Base-by-base conservation (phyloP, 2,329 filamentous ascomycete genomes). In the Aureobasidium uvarum region DNA sequence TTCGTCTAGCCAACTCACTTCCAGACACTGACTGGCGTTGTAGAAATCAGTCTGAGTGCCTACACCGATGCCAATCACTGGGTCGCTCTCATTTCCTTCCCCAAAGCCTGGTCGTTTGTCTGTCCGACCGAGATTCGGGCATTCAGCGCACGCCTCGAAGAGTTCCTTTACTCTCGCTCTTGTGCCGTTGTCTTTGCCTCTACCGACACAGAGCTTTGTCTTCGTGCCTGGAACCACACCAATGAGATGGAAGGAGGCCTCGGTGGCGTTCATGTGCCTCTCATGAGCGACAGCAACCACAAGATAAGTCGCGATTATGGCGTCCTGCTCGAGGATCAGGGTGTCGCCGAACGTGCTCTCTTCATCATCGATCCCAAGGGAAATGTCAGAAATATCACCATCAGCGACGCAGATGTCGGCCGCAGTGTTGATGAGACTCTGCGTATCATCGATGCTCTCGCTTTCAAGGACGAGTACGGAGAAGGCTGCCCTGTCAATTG, bases 51-150 rank as follows among this genome's bases (percentile, higher is more conserved):
- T 10, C 68, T 75, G 31, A 67, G 68, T 41, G 66, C 70, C 10
- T 75, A 74, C 64, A 72, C 71, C 4, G 58, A 68, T 50, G 70
- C 72, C 1, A 79, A 80, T 67, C 78, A 82, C 77, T 83, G 86
- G 86, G 82, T 88, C 66, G 80, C 88, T 71, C 84, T 89, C 39
- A 83, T 85, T 69, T 88, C 88, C 80, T 85, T 88, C 75, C 86
- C 86, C 66, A 85, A 87, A 78, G 86, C 87, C 71, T 89, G 86
- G 81, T 87, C 85, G 70, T 88, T 88, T 70, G 85, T 88, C 73
- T 88, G 86, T 79, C 84, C 85, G 33, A 86, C 84, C 73, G 84
- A 88, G 77, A 87, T 88, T 77, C 83, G 86, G 72, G 85, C 86
- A 72, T 88, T 84, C 78, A 85, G 83, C 75, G 83, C 86, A 65